These are phyloP conservation scores for Crithidia thermophila DNA, from an alignment of 208 protist species.

Conservation along the genomic window DNA sequence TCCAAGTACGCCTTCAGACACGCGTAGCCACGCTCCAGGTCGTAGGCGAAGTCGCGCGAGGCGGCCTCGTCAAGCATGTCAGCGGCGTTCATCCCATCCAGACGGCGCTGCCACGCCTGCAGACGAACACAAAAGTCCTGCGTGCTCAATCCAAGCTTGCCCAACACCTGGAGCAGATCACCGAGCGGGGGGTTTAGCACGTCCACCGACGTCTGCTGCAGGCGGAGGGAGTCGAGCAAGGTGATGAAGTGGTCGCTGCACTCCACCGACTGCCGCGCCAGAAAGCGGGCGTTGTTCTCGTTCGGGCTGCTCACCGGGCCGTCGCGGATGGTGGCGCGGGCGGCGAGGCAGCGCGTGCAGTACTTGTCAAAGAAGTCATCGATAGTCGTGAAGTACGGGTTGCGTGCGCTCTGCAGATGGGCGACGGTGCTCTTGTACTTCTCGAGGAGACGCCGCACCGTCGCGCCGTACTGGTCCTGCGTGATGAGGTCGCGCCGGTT, in stretches of 20 bases:
- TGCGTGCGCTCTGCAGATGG: constrained; percentile 55
- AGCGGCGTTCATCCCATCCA: constrained; percentile 91
- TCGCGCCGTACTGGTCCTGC: constrained; percentile 82
- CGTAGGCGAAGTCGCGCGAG: constrained; percentile 90
- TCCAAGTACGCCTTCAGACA: constrained; percentile 77
- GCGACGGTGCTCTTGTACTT: constrained; percentile 95
- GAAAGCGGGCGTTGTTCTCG: constrained; percentile 51
- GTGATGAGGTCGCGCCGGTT: constrained; percentile 92
- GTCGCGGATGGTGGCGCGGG: constrained; percentile 63
- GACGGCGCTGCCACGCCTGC: constrained; percentile 62
- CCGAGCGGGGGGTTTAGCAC: constrained; percentile 89
- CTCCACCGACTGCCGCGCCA: constrained; percentile 77
- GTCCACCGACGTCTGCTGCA: constrained; percentile 93
- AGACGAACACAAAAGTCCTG: constrained; percentile 69
- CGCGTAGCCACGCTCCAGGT: constrained; percentile 89
- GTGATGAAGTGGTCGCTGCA: constrained; percentile 95
- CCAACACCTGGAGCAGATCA: constrained; percentile 81
- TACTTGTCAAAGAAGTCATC: constrained; percentile 93
- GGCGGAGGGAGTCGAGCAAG: constrained; percentile 89
- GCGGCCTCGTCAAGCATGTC: constrained; percentile 87
- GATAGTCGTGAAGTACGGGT: constrained; percentile 86
- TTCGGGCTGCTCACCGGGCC: constrained; percentile 44
- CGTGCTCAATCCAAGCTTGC: constrained; percentile 45
- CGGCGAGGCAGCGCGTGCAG: constrained; percentile 69
- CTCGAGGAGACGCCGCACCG: constrained; percentile 92